Evolutionary conservation across 163 green algal species (phyloP).

Genomic region (Smithsoniella earleae): DNA sequence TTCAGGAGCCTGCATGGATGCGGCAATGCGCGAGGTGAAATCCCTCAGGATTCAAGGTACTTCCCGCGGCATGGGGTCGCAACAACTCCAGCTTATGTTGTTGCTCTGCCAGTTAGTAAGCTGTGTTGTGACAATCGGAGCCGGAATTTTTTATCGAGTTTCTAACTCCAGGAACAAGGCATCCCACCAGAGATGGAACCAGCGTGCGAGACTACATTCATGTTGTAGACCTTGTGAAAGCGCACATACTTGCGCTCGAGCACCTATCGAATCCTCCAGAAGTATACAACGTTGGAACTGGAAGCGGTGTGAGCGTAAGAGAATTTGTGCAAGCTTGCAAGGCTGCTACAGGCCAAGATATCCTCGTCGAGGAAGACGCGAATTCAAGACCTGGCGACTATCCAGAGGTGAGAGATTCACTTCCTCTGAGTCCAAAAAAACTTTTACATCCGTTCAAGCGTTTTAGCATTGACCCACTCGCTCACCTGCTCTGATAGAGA

Average conservation of each 20-base stretch:
- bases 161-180: constrained; percentile 41
- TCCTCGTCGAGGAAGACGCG: constrained; percentile 45
- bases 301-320: constrained; percentile 44
- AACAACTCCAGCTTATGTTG: too few species aligned
- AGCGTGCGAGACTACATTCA: constrained; percentile 56
- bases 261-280: constrained; percentile 43
- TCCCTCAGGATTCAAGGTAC: constrained; percentile 46
- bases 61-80: background rate
- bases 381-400: constrained; percentile 59
- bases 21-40: constrained; percentile 47
- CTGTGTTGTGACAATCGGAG: too few species aligned
- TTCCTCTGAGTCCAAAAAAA: too few species aligned
- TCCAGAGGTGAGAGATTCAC: constrained; percentile 56
- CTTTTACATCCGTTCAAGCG: too few species aligned
- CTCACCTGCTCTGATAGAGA: too few species aligned
- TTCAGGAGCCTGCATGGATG: constrained; percentile 60
- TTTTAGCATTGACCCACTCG: too few species aligned
- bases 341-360: constrained; percentile 46
- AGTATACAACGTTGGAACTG: constrained; percentile 65
- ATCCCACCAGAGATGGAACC: constrained; percentile 47
- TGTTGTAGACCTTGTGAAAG: constrained; percentile 48
- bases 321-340: constrained; percentile 60
- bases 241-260: constrained; percentile 40
- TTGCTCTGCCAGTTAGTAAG: too few species aligned
- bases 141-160: too few species aligned